phyloP scores from a whole-genome alignment of 1,139 yeast genomes.

The Suhomyces panamericanus region DNA sequence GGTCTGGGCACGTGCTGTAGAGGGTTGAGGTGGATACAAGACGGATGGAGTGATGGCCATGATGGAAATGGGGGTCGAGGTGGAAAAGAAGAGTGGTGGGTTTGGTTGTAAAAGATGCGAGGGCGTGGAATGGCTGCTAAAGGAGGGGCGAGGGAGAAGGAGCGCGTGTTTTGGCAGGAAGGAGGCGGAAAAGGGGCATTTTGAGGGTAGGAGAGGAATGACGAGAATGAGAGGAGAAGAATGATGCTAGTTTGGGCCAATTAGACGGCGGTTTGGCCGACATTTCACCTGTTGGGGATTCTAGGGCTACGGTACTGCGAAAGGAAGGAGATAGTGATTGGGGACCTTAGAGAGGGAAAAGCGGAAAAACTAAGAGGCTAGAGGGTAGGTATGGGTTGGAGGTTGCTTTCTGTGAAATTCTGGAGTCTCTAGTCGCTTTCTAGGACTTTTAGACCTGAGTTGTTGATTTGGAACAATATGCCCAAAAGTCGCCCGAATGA shows the following conservation, averaged over 20 bases:
- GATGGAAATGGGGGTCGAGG: background rate
- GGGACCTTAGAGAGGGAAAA: background rate
- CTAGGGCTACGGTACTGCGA: background rate
- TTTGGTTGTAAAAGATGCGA: background rate
- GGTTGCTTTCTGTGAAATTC: background rate
- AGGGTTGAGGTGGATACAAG: constrained; percentile 72
- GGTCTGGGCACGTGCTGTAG: constrained; percentile 68
- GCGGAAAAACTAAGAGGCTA: background rate
- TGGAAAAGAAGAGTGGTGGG: background rate
- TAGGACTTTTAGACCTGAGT: background rate
- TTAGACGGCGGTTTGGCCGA: background rate
- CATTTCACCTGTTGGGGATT: too few species aligned
- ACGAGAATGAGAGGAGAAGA: too few species aligned
- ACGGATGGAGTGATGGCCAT: constrained; percentile 33
- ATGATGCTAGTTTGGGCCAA: background rate
- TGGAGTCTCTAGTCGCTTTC: background rate
- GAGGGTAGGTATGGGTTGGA: background rate
- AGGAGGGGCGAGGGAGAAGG: background rate
- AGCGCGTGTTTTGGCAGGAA: background rate
- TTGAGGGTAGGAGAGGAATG: background rate
- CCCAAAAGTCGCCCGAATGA: background rate
- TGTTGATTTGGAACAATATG: too few species aligned
- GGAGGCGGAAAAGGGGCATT: background rate
- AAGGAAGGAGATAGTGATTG: background rate
- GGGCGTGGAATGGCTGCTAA: constrained; percentile 1